Evolutionary conservation across 768 basidiomycete species (phyloP), one percentile per base, ranked within the genome.

Genomic region (Boletus vermiculosoides): DNA sequence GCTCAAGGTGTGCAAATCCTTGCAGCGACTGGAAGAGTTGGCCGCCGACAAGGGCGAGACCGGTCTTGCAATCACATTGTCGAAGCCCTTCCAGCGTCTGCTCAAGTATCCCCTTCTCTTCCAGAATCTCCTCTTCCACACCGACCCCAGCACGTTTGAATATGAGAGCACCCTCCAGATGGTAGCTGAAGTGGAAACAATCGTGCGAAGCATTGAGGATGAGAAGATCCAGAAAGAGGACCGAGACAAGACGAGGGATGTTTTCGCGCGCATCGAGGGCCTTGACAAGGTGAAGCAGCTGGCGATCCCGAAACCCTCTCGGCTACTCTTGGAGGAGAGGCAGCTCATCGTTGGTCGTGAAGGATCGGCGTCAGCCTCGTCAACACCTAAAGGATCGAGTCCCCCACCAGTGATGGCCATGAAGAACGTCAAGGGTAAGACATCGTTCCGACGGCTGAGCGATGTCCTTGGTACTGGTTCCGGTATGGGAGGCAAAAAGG

Each of bases 191-290:
- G 92, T 99, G 8, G 97, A 99, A 75, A 86, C 82, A 20, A 96
- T 98, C 65, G 96, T 99, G 47, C 83, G 96, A 45, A 92, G 90
- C 59, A 98, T 99, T 54, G 96, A 99, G 72, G 96, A 98, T 65
- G 94, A 99, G 77, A 98, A 98, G 78, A 90, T 94, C 54, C 89
- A 91, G 70, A 92, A 93, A 73, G 96, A 98, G 69, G 94, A 96
- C 70, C 85, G 96, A 33, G 93, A 97, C 74, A 90, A 89, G 77
- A 97, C 95, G 4, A 80, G 96, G 15, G 96, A 99, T 71, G 88
- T 92, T 2, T 91, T 97, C 63, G 97, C 95, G 5, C 86, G 97
- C 9, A 98, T 99, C 31, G 97, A 99, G 57, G 96, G 96, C 2
- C 74, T 99, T 48, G 94, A 98, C 71, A 93, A 91, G 69, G 94